Percentiles rank a stretch among this genome's conserved stretches.
Evolutionary conservation across 2,329 filamentous ascomycete genomes (phyloP).

Genomic region (Penicillium psychrosexuale): DNA sequence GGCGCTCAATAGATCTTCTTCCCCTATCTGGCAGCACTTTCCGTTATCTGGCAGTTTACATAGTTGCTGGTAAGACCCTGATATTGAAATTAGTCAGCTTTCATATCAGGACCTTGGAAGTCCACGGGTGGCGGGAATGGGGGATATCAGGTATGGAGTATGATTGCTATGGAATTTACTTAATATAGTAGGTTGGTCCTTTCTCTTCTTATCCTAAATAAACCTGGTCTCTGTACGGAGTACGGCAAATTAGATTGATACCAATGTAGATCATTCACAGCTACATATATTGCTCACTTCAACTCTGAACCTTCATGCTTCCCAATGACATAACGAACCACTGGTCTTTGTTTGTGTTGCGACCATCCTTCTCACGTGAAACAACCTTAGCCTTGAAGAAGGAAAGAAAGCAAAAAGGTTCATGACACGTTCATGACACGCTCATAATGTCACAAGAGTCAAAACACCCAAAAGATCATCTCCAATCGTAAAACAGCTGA

Average conservation of each 20-base stretch:
- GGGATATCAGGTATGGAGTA: not conserved
- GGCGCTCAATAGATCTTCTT: not conserved
- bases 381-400: not conserved
- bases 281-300: not conserved
- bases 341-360: too few relatives aligned
- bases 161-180: not conserved
- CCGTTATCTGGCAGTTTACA: not conserved
- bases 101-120: too few relatives aligned
- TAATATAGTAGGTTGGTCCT: not conserved
- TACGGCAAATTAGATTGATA: not conserved
- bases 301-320: not conserved
- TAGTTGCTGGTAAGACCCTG: not conserved
- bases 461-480: not conserved
- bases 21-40: not conserved
- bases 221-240: not conserved
- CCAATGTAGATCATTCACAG: not conserved
- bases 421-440: conserved; percentile 3
- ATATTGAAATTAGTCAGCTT: too few relatives aligned
- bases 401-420: conserved; percentile 1
- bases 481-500: not conserved
- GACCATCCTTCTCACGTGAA: too few relatives aligned
- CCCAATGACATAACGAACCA: not conserved
- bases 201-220: not conserved
- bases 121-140: not conserved
- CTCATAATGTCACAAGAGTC: conserved; percentile 24